phyloP scores from a whole-genome alignment of 2,329 filamentous ascomycete species.

The Cladosporium sp. region DNA sequence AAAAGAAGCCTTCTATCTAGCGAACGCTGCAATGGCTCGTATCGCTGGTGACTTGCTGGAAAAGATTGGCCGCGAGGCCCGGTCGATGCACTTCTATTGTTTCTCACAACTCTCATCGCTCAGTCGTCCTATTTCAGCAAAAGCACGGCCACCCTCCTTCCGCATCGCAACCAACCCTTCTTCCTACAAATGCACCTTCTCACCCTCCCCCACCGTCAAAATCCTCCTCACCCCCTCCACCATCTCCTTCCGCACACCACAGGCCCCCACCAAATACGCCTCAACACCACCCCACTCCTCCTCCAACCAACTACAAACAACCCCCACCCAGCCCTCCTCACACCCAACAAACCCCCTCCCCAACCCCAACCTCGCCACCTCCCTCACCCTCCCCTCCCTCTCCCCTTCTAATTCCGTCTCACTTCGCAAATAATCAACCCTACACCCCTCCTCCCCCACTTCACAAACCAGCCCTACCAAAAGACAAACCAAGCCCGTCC shows the following conservation, averaged over 20 bases:
- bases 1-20: too few species aligned
- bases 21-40: too few species aligned
- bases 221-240: slow-evolving; percentile 30
- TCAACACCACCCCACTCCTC: slow-evolving; percentile 62
- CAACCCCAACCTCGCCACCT: slow-evolving; percentile 68
- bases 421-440: slow-evolving; percentile 68
- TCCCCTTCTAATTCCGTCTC: slow-evolving; percentile 58
- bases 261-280: slow-evolving; percentile 56
- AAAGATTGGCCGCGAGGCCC: too few species aligned
- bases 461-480: slow-evolving; percentile 62
- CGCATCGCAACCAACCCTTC: neutral
- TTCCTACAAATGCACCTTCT: neutral
- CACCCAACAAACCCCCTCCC: slow-evolving; percentile 69
- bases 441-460: slow-evolving; percentile 57
- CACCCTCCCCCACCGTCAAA: slow-evolving; percentile 17
- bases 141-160: neutral
- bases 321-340: slow-evolving; percentile 58
- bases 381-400: slow-evolving; percentile 58
- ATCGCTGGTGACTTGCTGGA: too few species aligned
- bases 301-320: slow-evolving; percentile 55
- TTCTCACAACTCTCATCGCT: too few species aligned
- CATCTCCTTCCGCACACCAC: slow-evolving; percentile 48
- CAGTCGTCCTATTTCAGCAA: too few species aligned
- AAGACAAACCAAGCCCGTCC: slow-evolving; percentile 68
- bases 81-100: too few species aligned